These are phyloP conservation scores for Penicillium ochrochloron DNA, from an alignment of 495 filamentous ascomycete genomes.

Conservation along the genomic window DNA sequence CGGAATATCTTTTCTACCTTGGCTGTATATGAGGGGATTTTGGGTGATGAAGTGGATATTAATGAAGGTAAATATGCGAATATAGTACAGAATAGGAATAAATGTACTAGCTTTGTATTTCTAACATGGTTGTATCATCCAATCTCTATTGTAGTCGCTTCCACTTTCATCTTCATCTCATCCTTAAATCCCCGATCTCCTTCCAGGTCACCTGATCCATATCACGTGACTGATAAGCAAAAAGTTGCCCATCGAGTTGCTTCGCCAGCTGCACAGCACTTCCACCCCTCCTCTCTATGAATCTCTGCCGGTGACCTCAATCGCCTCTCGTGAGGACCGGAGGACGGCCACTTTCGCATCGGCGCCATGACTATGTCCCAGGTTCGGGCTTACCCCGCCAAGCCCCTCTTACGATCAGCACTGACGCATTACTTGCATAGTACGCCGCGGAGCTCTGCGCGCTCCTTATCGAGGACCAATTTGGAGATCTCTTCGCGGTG, in stretches of 20 bases:
- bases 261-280: conserved; percentile 8
- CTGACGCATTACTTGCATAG: conserved; percentile 42
- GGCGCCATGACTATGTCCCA: conserved; percentile 56
- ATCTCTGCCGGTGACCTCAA: conserved; percentile 64
- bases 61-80: not conserved
- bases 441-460: conserved; percentile 80
- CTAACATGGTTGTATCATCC: not conserved
- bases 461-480: conserved; percentile 84
- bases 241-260: conserved; percentile 31
- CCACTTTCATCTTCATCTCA: not conserved
- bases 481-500: conserved; percentile 90
- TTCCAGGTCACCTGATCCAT: conserved; percentile 36
- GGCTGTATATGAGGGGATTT: not conserved
- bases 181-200: conserved; percentile 1
- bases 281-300: conserved; percentile 35
- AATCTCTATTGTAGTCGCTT: not conserved
- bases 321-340: conserved; percentile 66
- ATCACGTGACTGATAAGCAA: conserved; percentile 49
- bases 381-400: conserved; percentile 41
- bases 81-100: not conserved
- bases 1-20: conserved; percentile 43
- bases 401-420: conserved; percentile 16
- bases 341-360: conserved; percentile 67
- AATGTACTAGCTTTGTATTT: not conserved
- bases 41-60: not conserved